A percentile compares a stretch with the other conserved stretches of the same genome.
phyloP scores from a whole-genome alignment of 1,284 basidiomycete species.

The Cryptococcus wingfieldii region DNA sequence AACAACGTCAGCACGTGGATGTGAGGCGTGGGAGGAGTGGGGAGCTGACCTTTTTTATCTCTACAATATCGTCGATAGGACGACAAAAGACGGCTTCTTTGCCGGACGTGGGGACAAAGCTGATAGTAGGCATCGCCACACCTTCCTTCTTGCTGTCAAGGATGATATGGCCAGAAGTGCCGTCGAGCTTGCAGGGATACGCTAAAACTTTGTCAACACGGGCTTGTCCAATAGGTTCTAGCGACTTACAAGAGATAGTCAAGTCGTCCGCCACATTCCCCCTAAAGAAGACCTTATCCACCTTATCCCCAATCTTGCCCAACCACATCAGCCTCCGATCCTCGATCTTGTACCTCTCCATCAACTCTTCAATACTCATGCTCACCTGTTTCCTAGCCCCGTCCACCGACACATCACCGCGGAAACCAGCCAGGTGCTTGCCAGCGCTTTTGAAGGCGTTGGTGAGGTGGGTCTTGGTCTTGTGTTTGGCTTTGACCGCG shows the following conservation, averaged over 20 bases:
- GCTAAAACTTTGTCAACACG: slow-evolving; percentile 19
- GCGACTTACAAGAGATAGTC: slow-evolving; percentile 31
- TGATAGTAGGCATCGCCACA: slow-evolving; percentile 26
- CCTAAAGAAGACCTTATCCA: slow-evolving; percentile 44
- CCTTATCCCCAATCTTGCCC: slow-evolving; percentile 41
- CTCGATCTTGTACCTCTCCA: slow-evolving; percentile 1
- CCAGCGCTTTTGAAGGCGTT: slow-evolving; percentile 38
- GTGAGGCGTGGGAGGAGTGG: neutral
- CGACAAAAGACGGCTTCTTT: slow-evolving; percentile 30
- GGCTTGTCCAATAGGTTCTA: neutral
- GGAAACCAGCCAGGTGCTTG: slow-evolving; percentile 47
- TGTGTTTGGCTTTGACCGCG: slow-evolving; percentile 36
- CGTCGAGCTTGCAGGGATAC: slow-evolving; percentile 45
- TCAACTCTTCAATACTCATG: slow-evolving; percentile 4
- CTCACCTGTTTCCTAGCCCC: slow-evolving; percentile 41
- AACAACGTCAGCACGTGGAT: neutral
- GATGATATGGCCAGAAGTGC: slow-evolving; percentile 44
- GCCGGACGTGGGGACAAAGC: slow-evolving; percentile 38
- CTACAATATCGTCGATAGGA: slow-evolving; percentile 48
- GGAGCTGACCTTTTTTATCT: slow-evolving; percentile 49
- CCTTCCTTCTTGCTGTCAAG: slow-evolving; percentile 31
- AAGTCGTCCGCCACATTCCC: slow-evolving; percentile 41
- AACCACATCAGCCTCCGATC: slow-evolving; percentile 6
- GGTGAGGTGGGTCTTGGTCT: slow-evolving; percentile 41
- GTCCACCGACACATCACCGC: slow-evolving; percentile 47